Evolutionary conservation across 352 stramenopile genomes (phyloP), one percentile per base, ranked within the genome.

Genomic region (Phytophthora lateralis): DNA sequence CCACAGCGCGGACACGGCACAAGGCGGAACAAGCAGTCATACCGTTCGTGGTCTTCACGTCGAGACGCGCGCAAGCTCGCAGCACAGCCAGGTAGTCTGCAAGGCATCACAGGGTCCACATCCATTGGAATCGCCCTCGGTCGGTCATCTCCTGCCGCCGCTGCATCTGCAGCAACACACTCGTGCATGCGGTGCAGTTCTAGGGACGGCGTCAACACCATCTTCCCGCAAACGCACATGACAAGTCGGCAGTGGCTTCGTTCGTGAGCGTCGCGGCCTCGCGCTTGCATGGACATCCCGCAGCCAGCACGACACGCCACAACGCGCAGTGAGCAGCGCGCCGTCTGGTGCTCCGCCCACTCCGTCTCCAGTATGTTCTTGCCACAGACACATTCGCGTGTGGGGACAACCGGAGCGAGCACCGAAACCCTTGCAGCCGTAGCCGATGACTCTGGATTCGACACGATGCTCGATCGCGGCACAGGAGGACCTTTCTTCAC

Each of bases 141-240:
- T 9, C 32, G n/a, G 26, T 63, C 44, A 26, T 50, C 47, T 12
- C 27, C 11, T 14, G 24, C 14, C 9, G 3, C 14, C 15, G 26
- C 21, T 10, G 37, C 4, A 20, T 50, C 52, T 74, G 10, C 76
- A 51, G 73, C 75, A 24, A 53, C 54, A 39, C 78, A 89, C 26
- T 88, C 78, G 20, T 72, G 73, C 46, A 83, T 57, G 42, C 85
- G 74, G 55, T 89, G 76, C 32, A 83, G 54, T 51, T 76, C 77
- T 9, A 88, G 46, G 11, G 78, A 88, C 30, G 71, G 57, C 3
- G 75, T 86, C 11, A 87, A 55, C 34, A 90, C 77, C 76, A 90
- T 89, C 55, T 86, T 85, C 15, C 75, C 78, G 32, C 81, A 90
- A 0, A 65, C 45, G 47, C 81, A 90, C 78, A 90, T 82, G 20